phyloP scores from a whole-genome alignment of 148 eudicot genomes.

The Rhododendron griersonianum region DNA sequence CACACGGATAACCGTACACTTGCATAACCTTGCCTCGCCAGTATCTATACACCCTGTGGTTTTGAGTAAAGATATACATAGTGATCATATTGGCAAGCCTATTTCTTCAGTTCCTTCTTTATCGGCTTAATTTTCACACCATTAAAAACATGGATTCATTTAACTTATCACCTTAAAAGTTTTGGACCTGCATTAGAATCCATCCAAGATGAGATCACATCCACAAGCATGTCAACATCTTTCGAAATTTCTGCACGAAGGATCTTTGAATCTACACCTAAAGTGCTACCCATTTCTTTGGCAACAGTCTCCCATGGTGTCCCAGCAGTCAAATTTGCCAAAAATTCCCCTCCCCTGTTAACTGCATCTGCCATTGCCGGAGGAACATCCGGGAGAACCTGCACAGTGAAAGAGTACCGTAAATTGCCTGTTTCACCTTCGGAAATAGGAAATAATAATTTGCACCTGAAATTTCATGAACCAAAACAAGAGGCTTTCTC shows the following conservation, averaged over 20 bases:
- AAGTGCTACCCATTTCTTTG: constrained; percentile 59
- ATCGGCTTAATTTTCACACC: not conserved
- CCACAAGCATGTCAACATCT: constrained; percentile 75
- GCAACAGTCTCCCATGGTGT: constrained; percentile 94
- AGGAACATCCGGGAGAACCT: constrained; percentile 93
- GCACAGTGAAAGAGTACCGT: constrained; percentile 10
- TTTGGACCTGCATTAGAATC: constrained; percentile 44
- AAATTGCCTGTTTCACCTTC: not conserved
- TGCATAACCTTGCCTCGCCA: not conserved
- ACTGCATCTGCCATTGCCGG: constrained; percentile 95
- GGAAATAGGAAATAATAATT: not conserved
- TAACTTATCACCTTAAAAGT: constrained; percentile 41
- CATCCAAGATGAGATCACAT: constrained; percentile 71
- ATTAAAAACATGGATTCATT: not conserved
- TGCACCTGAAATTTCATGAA: not conserved
- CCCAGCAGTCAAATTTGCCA: constrained; percentile 69
- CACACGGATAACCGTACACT: not conserved
- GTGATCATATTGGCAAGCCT: not conserved
- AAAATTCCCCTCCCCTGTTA: constrained; percentile 74
- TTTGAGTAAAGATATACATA: not conserved
- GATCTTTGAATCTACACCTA: constrained; percentile 59
- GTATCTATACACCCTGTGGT: not conserved
- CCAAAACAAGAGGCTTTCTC: not conserved
- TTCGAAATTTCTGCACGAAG: constrained; percentile 54
- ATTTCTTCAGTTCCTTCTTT: not conserved